Evolutionary conservation across 768 basidiomycete species (phyloP).

Genomic region (Hygrophorus pudorinus): DNA sequence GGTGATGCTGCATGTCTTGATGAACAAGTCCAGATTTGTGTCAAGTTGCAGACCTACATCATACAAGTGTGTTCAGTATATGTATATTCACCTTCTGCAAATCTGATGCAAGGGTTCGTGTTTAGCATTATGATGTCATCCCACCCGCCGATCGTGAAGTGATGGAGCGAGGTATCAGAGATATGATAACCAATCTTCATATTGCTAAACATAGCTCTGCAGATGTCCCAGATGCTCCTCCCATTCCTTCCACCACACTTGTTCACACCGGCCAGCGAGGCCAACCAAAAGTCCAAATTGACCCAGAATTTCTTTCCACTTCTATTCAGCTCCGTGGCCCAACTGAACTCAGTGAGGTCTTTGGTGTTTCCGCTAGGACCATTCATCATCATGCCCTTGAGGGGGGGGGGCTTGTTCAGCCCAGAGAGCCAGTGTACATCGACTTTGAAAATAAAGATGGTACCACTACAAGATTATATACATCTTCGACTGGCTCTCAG

Average conservation of each 20-base stretch:
- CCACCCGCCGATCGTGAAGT: slow-evolving; percentile 6
- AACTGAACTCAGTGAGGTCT: slow-evolving; percentile 11
- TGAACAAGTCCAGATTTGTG: slow-evolving; percentile 1
- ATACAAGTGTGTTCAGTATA: too few species aligned
- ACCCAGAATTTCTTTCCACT: slow-evolving; percentile 12
- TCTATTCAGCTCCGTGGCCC: slow-evolving; percentile 16
- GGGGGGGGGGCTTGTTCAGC: slow-evolving; percentile 13
- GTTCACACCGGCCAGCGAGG: slow-evolving; percentile 12
- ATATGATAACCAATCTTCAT: too few species aligned
- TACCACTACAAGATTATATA: slow-evolving; percentile 3
- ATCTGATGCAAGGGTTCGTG: too few species aligned
- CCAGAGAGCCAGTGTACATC: slow-evolving; percentile 13
- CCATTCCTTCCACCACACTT: neutral
- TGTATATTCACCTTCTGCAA: too few species aligned
- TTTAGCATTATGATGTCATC: too few species aligned
- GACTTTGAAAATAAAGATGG: slow-evolving; percentile 7
- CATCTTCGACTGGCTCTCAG: slow-evolving; percentile 9
- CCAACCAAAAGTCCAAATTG: slow-evolving; percentile 17
- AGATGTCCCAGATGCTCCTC: slow-evolving; percentile 7
- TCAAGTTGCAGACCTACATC: too few species aligned
- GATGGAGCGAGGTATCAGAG: too few species aligned
- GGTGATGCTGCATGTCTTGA: slow-evolving; percentile 3
- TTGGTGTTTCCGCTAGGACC: slow-evolving; percentile 13
- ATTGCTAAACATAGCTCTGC: slow-evolving; percentile 2
- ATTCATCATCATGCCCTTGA: slow-evolving; percentile 19